Percentiles rank a stretch among this genome's conserved stretches.
Evolutionary conservation across 192 early-diverging fungal genomes (phyloP).

Genomic region (Coemansia sp.): DNA sequence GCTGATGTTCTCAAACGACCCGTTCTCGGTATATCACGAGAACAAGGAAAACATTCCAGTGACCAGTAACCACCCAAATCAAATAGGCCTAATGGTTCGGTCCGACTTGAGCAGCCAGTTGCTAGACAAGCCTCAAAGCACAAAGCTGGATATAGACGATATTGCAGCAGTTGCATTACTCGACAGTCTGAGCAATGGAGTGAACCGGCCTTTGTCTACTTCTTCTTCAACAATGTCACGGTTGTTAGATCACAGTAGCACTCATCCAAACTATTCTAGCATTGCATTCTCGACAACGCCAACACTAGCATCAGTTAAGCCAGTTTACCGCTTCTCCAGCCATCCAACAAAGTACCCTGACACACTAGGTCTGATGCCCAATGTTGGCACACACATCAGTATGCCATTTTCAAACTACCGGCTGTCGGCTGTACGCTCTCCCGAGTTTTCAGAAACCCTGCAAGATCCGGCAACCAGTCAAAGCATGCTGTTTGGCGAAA

Average conservation of each 20-base stretch:
- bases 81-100: conserved; percentile 7
- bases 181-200: conserved; percentile 41
- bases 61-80: not conserved
- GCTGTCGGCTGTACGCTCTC: conserved; percentile 17
- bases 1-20: conserved; percentile 20
- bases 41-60: conserved; percentile 27
- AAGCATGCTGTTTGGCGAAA: not conserved
- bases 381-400: not conserved
- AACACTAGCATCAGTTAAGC: not conserved
- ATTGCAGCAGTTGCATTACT: conserved; percentile 51
- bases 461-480: not conserved
- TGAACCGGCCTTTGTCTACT: not conserved
- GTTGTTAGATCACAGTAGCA: conserved; percentile 1
- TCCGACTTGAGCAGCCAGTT: conserved; percentile 4
- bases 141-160: conserved; percentile 32
- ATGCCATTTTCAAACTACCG: conserved; percentile 36
- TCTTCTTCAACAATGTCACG: conserved; percentile 7
- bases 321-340: conserved; percentile 5
- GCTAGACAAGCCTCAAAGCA: not conserved
- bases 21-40: conserved; percentile 17
- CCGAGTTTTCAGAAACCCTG: not conserved
- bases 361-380: not conserved
- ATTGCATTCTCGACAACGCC: conserved; percentile 10
- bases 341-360: not conserved
- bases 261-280: not conserved